Evolutionary conservation across 441 rosid species (phyloP).

Genomic region (Corymbia citriodora): DNA sequence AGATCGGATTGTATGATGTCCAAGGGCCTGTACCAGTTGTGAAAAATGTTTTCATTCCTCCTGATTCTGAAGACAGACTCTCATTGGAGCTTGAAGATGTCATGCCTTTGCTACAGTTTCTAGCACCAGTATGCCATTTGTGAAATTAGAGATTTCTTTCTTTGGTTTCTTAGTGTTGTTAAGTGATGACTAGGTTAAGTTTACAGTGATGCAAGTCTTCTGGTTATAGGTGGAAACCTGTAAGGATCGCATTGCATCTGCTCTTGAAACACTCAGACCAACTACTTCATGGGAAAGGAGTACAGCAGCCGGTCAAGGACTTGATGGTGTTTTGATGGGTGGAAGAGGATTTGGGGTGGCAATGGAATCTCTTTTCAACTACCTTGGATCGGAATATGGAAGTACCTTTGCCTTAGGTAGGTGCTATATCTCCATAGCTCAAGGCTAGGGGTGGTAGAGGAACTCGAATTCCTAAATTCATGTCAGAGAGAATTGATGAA

Average conservation of each 20-base stretch:
- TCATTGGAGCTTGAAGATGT: slow-evolving; percentile 84
- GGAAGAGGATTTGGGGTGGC: slow-evolving; percentile 98
- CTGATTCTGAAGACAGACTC: slow-evolving; percentile 61
- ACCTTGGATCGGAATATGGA: slow-evolving; percentile 94
- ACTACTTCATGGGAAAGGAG: slow-evolving; percentile 97
- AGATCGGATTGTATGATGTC: slow-evolving; percentile 88
- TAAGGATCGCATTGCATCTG: slow-evolving; percentile 86
- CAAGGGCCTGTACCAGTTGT: slow-evolving; percentile 92
- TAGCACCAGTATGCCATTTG: slow-evolving; percentile 69
- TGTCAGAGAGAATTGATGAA: not conserved
- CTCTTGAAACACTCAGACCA: slow-evolving; percentile 95
- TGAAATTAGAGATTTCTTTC: not conserved
- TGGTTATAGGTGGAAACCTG: slow-evolving; percentile 74
- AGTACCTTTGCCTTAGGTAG: slow-evolving; percentile 88
- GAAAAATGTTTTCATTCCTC: slow-evolving; percentile 80
- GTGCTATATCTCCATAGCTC: not conserved
- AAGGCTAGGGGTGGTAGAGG: not conserved
- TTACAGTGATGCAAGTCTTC: not conserved
- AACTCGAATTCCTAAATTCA: not conserved
- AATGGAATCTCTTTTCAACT: slow-evolving; percentile 89
- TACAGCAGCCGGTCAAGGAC: slow-evolving; percentile 72
- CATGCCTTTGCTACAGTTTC: slow-evolving; percentile 84
- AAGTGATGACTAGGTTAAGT: not conserved
- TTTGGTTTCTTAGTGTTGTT: slow-evolving; percentile 3
- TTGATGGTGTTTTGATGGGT: slow-evolving; percentile 90